Evolutionary conservation across 2,329 filamentous ascomycete species (phyloP).

Genomic region (Didymella sp.): DNA sequence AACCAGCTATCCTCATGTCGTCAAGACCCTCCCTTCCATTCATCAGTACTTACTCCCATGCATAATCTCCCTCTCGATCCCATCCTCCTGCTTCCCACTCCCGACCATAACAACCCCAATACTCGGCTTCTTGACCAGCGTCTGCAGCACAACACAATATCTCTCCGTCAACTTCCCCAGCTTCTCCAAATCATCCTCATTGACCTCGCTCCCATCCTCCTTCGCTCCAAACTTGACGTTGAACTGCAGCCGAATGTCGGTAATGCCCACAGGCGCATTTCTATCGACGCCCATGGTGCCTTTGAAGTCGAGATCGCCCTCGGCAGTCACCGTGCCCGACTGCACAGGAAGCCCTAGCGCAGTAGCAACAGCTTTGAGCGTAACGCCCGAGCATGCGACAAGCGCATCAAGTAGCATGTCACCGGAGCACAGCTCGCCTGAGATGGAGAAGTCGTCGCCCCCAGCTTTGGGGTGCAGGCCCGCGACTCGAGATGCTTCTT

Average conservation of each 20-base stretch:
- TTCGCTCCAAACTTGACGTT: constrained; percentile 49
- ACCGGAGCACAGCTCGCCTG: constrained; percentile 58
- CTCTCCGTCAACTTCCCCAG: constrained; percentile 58
- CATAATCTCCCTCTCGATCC: constrained; percentile 27
- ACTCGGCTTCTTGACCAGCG: constrained; percentile 42
- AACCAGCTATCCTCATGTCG: no score
- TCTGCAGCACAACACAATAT: constrained; percentile 55
- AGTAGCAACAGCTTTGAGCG: constrained; percentile 59
- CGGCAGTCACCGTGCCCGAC: constrained; percentile 53
- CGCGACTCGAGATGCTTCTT: constrained; percentile 53
- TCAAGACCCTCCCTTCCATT: no score
- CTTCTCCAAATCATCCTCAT: constrained; percentile 54
- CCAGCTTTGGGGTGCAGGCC: constrained; percentile 59
- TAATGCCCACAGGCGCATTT: constrained; percentile 57
- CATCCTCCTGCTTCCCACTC: constrained; percentile 31
- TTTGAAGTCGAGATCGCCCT: constrained; percentile 59
- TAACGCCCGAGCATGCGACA: constrained; percentile 60
- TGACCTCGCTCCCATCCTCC: constrained; percentile 46
- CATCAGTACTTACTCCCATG: constrained; percentile 21
- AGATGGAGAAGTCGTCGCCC: constrained; percentile 52
- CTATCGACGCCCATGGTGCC: constrained; percentile 59
- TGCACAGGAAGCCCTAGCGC: constrained; percentile 55
- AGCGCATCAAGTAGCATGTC: constrained; percentile 60
- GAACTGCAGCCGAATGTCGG: constrained; percentile 55
- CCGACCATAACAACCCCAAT: constrained; percentile 38